These are phyloP conservation scores for Volvox africanus DNA, from an alignment of 139 green algal species.

Conservation along the genomic window DNA sequence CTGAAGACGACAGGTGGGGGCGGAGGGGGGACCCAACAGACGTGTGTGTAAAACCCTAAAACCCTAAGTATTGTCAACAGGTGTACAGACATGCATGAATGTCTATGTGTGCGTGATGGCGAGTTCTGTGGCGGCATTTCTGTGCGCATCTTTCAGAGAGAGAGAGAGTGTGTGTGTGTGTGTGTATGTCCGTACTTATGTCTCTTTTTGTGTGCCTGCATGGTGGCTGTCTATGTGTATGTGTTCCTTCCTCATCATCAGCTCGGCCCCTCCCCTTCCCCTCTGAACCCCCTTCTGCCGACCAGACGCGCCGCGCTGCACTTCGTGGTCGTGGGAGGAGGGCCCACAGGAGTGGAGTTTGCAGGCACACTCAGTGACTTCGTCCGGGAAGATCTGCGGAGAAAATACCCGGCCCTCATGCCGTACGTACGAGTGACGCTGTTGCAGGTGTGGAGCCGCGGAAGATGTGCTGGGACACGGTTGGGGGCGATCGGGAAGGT, in stretches of 20 bases:
- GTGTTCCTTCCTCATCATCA: background rate
- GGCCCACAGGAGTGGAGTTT: constrained; percentile 87
- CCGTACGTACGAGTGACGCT: constrained; percentile 65
- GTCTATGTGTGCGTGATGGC: too few relatives aligned
- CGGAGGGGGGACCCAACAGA: background rate
- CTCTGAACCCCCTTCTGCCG: too few relatives aligned
- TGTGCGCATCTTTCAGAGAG: too few relatives aligned
- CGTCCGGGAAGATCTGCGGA: constrained; percentile 68
- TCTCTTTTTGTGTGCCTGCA: too few relatives aligned
- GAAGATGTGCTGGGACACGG: too few relatives aligned
- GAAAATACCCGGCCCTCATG: constrained; percentile 79
- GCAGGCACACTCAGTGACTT: constrained; percentile 86
- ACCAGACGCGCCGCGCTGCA: constrained; percentile 55
- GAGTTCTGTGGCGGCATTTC: too few relatives aligned
- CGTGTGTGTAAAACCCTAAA: too few relatives aligned
- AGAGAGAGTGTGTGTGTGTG: too few relatives aligned
- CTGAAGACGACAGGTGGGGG: constrained; percentile 61
- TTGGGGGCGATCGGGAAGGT: background rate
- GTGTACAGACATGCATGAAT: too few relatives aligned
- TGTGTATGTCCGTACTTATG: too few relatives aligned
- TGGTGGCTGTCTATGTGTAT: too few relatives aligned
- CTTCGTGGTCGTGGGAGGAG: constrained; percentile 90
- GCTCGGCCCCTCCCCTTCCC: background rate
- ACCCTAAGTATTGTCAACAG: too few relatives aligned
- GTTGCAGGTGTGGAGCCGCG: constrained; percentile 69